Conservation (phyloP, 208 protist genomes). For the Leishmania gerbilli region DNA sequence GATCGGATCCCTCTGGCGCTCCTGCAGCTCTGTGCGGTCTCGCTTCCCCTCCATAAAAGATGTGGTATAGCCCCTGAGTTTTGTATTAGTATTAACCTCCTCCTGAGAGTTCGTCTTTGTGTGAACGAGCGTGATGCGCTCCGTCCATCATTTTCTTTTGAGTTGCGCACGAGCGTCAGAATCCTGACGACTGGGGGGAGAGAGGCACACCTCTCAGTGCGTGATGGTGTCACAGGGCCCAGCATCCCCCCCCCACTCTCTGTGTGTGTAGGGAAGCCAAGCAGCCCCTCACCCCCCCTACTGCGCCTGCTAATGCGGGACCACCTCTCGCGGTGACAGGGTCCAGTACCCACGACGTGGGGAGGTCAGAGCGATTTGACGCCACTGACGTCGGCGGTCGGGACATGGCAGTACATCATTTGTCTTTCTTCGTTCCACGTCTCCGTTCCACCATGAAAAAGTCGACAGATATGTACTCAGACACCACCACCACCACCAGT, state of each 20-base stretch:
- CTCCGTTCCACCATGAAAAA: no score
- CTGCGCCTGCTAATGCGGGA: background rate
- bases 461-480: no score
- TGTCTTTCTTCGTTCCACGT: no score
- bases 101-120: background rate
- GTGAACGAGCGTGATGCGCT: background rate
- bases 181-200: background rate
- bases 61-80: constrained; percentile 37
- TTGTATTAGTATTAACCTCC: background rate
- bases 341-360: background rate
- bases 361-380: background rate
- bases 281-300: no score
- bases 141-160: background rate
- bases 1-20: constrained; percentile 71
- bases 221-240: background rate
- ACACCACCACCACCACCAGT: no score
- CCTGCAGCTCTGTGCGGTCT: constrained; percentile 62
- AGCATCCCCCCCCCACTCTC: no score
- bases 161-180: no score
- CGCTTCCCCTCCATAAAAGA: constrained; percentile 53
- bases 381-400: background rate
- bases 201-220: background rate
- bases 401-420: no score
- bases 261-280: no score
- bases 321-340: background rate